Percentiles rank a stretch among this genome's conserved stretches.
phyloP scores from a whole-genome alignment of 2,329 filamentous ascomycete species.

The Colletotrichum sp. region DNA sequence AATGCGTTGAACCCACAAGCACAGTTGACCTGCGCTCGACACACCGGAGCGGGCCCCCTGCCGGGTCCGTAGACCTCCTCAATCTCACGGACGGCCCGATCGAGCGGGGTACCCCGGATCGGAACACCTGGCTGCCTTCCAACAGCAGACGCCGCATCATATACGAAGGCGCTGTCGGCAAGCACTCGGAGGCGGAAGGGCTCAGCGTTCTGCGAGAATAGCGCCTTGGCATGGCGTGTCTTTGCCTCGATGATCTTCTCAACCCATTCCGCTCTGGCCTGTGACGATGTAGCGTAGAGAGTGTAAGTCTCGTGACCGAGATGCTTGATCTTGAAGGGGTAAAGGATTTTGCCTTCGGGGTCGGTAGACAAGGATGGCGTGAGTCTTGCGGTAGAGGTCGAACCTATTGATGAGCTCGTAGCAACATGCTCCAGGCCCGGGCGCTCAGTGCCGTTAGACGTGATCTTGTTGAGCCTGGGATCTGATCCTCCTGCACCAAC shows the following conservation, averaged over 20 bases:
- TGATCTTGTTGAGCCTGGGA: slow-evolving; percentile 61
- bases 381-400: slow-evolving; percentile 45
- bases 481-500: slow-evolving; percentile 63
- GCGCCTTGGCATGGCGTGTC: slow-evolving; percentile 85
- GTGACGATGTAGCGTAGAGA: slow-evolving; percentile 79
- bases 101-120: slow-evolving; percentile 89
- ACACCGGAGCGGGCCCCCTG: slow-evolving; percentile 77
- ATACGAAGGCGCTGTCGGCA: slow-evolving; percentile 89
- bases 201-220: slow-evolving; percentile 92
- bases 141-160: slow-evolving; percentile 66
- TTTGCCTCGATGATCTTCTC: slow-evolving; percentile 94
- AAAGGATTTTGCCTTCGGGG: slow-evolving; percentile 82
- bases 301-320: slow-evolving; percentile 93
- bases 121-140: slow-evolving; percentile 70
- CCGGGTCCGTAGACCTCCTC: slow-evolving; percentile 77
- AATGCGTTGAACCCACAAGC: slow-evolving; percentile 87
- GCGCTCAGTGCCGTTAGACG: slow-evolving; percentile 54
- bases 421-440: slow-evolving; percentile 70
- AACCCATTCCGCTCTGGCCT: slow-evolving; percentile 87
- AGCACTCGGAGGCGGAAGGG: slow-evolving; percentile 92
- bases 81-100: slow-evolving; percentile 87
- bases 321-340: slow-evolving; percentile 95
- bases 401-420: slow-evolving; percentile 70
- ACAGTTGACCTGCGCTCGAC: slow-evolving; percentile 87
- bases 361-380: slow-evolving; percentile 60